Evolutionary conservation across 768 basidiomycete genomes (phyloP).

Genomic region (Suillus cothurnatus): DNA sequence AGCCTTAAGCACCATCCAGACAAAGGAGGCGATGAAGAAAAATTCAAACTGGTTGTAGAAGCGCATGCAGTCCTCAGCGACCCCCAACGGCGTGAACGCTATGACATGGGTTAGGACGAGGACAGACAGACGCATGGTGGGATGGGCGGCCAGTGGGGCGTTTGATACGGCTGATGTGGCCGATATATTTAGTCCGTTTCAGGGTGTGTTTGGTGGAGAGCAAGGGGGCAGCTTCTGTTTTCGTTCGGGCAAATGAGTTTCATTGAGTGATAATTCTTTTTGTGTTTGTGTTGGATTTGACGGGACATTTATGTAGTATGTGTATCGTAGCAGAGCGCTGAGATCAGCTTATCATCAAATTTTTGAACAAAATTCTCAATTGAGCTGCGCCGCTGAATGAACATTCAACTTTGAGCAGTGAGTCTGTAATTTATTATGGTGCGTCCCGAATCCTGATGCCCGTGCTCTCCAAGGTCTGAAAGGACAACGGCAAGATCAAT

Average conservation of each 20-base stretch:
- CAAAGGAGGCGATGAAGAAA: conserved; percentile 95
- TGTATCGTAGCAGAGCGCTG: neutral
- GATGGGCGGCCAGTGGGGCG: conserved; percentile 42
- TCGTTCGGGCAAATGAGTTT: conserved; percentile 12
- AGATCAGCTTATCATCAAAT: neutral
- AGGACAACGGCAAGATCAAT: too few relatives aligned
- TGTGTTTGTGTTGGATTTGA: neutral
- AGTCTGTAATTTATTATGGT: too few relatives aligned
- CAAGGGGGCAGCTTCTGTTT: conserved; percentile 31
- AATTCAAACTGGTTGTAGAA: conserved; percentile 89
- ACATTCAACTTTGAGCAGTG: too few relatives aligned
- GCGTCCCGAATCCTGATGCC: too few relatives aligned
- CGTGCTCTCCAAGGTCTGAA: too few relatives aligned
- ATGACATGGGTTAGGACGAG: conserved; percentile 83
- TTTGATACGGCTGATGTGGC: conserved; percentile 57
- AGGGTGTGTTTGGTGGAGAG: conserved; percentile 31
- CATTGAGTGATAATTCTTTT: neutral
- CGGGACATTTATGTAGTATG: neutral
- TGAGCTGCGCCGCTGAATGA: neutral
- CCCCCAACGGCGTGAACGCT: conserved; percentile 67
- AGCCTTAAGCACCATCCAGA: conserved; percentile 86
- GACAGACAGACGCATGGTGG: conserved; percentile 57
- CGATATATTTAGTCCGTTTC: conserved; percentile 66
- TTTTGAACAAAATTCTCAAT: neutral
- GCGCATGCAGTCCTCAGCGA: conserved; percentile 84